Conservation (phyloP, 495 filamentous ascomycete species). For the Lasiosphaeria ovina region DNA sequence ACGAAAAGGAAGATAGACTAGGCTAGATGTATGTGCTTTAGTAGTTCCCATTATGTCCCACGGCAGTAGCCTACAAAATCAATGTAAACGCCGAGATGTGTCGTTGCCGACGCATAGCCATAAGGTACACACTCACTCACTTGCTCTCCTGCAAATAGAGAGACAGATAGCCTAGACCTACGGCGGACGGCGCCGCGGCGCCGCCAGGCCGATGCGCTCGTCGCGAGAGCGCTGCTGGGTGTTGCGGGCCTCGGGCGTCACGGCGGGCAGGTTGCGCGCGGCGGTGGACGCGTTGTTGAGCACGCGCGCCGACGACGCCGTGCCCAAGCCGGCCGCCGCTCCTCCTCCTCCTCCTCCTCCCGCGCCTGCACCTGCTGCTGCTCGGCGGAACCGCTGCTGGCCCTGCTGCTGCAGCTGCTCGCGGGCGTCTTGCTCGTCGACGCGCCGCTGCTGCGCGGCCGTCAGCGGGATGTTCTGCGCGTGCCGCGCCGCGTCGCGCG, state of each 20-base stretch:
- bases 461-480: slow-evolving; percentile 3
- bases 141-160: not conserved
- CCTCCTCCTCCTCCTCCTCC: slow-evolving; percentile 5
- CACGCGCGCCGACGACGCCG: not conserved
- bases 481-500: not conserved
- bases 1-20: no score
- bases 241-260: not conserved
- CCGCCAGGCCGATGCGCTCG: slow-evolving; percentile 6
- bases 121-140: not conserved
- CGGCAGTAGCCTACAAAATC: no score
- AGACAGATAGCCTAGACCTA: not conserved
- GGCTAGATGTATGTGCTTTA: no score
- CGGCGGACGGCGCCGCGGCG: not conserved
- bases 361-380: not conserved
- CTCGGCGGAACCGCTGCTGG: not conserved
- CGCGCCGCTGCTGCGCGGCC: slow-evolving; percentile 11
- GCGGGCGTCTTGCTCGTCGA: slow-evolving; percentile 3
- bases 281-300: not conserved
- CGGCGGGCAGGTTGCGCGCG: not conserved
- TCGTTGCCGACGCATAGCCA: no score
- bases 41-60: no score
- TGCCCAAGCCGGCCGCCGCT: not conserved
- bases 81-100: no score
- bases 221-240: slow-evolving; percentile 6
- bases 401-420: not conserved